Conservation (phyloP, 768 basidiomycete genomes). For the Russula griseocarnosa region DNA sequence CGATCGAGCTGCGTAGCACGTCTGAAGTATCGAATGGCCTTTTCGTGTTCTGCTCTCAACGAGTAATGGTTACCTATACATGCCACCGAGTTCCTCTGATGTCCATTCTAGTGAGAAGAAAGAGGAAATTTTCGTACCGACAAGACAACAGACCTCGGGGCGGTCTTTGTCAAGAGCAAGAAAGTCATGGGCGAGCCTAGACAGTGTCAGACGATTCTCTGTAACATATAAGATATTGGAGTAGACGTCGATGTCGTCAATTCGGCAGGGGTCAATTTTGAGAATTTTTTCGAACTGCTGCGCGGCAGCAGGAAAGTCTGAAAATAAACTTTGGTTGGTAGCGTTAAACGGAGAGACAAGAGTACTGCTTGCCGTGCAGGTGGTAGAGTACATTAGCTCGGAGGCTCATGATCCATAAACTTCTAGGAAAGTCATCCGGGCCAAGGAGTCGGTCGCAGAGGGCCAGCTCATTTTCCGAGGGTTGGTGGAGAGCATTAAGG, state of each 20-base stretch:
- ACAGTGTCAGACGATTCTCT: slow-evolving; percentile 82
- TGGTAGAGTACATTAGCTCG: slow-evolving; percentile 87
- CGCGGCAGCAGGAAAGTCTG: slow-evolving; percentile 88
- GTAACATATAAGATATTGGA: slow-evolving; percentile 97
- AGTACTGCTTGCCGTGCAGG: slow-evolving; percentile 61
- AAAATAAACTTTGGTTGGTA: slow-evolving; percentile 9
- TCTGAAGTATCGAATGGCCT: slow-evolving; percentile 92
- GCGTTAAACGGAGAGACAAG: slow-evolving; percentile 29
- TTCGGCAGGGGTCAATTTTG: slow-evolving; percentile 74
- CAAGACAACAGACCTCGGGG: slow-evolving; percentile 93
- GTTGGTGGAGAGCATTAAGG: slow-evolving; percentile 83
- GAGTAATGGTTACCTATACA: slow-evolving; percentile 93
- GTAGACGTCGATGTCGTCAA: slow-evolving; percentile 94
- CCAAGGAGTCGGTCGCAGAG: slow-evolving; percentile 75
- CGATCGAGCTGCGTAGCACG: slow-evolving; percentile 93
- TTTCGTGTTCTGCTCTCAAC: slow-evolving; percentile 87
- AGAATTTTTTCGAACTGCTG: slow-evolving; percentile 81
- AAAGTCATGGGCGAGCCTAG: slow-evolving; percentile 88
- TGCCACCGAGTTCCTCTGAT: neutral
- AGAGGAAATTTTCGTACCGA: slow-evolving; percentile 54
- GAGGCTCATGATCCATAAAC: slow-evolving; percentile 81
- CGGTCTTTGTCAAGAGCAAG: slow-evolving; percentile 85
- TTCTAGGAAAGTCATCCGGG: slow-evolving; percentile 71
- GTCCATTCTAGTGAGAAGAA: neutral
- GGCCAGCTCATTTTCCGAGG: slow-evolving; percentile 78